phyloP scores from a whole-genome alignment of 2,329 filamentous ascomycete species.

The Fusarium mexicanum region DNA sequence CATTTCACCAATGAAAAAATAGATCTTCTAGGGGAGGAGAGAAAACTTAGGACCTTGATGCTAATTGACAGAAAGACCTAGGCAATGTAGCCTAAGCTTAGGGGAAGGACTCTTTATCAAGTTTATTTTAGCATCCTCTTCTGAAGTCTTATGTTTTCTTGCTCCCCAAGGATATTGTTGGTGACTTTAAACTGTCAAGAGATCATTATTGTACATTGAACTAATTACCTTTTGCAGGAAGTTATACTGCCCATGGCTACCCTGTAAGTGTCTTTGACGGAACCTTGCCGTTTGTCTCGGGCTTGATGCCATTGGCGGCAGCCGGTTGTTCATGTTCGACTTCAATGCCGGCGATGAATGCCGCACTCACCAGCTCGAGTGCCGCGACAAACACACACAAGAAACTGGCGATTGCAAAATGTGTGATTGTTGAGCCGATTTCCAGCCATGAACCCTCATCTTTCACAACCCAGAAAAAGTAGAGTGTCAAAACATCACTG shows the following conservation, averaged over 20 bases:
- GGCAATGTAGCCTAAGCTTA: not conserved
- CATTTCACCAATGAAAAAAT: not conserved
- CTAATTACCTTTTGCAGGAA: not conserved
- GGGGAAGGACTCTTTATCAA: not conserved
- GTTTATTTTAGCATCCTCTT: not conserved
- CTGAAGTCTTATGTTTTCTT: not conserved
- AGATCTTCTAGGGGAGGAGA: not conserved
- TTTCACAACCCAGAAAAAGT: constrained; percentile 97
- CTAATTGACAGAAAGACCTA: not conserved
- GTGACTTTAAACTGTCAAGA: not conserved
- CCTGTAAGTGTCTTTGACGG: not conserved
- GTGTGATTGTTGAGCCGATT: constrained; percentile 95
- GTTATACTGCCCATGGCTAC: not conserved
- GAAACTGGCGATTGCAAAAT: constrained; percentile 92
- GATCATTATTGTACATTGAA: not conserved
- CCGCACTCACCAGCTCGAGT: constrained; percentile 84
- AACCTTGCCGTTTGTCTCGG: constrained; percentile 29
- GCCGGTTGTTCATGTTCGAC: constrained; percentile 55
- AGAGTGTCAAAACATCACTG: constrained; percentile 89
- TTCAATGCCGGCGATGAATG: constrained; percentile 83
- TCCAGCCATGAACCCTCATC: constrained; percentile 98
- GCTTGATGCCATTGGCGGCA: constrained; percentile 1
- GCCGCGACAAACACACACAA: constrained; percentile 90
- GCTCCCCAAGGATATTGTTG: not conserved
- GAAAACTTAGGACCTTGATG: not conserved